Base-by-base conservation (phyloP, 768 basidiomycete genomes). In the Ephemerocybe angulata region DNA sequence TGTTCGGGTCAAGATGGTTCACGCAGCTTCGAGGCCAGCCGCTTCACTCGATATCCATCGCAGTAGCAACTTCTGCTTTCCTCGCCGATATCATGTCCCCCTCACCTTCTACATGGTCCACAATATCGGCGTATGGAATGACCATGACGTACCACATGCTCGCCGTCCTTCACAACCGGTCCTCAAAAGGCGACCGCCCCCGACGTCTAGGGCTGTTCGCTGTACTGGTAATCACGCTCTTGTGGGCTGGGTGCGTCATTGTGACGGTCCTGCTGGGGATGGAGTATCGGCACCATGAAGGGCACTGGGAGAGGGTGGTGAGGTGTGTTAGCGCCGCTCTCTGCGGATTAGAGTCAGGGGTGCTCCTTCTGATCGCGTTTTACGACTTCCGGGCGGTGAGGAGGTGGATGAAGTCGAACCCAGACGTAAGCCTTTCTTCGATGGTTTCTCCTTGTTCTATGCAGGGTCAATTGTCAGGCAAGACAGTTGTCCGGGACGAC, bases 101-200 rank as follows among this genome's bases (percentile, higher is more conserved):
- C n/a, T 50, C 48, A 7, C 48, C 12, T 11, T n/a, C 48, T 17
- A 33, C 48, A 10, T 50, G 48, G 48, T 50, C 35, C 48, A 50
- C 48, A 29, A 50, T 50, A 29, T 33, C 48, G n/a, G 35, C 48
- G 4, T 50, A 33, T 12, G 48, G 48, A 2, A 19, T 33, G 17
- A 50, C 48, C 15, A 31, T 35, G 5, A 35, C 31, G 22, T 50
- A 33, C 29, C 48, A 50, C 17, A 50, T 50, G 30, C 19, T 50
- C 17, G 48, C 48, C 5, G 48, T 50, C 4, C 48, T 50, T 5
- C 48, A 50, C 24, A 33, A 28, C 15, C 31, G 10, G 4, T 33
- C 30, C 4, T 17, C 15, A 13, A 27, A 48, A 4, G 46, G 13
- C 17, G 46, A 48, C 25, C 6, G 31, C 19, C 48, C 48, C 3